A percentile compares a stretch with the other conserved stretches of the same genome.
Conservation (phyloP, 176 grass and related monocot species). For the Paspalum vaginatum region DNA sequence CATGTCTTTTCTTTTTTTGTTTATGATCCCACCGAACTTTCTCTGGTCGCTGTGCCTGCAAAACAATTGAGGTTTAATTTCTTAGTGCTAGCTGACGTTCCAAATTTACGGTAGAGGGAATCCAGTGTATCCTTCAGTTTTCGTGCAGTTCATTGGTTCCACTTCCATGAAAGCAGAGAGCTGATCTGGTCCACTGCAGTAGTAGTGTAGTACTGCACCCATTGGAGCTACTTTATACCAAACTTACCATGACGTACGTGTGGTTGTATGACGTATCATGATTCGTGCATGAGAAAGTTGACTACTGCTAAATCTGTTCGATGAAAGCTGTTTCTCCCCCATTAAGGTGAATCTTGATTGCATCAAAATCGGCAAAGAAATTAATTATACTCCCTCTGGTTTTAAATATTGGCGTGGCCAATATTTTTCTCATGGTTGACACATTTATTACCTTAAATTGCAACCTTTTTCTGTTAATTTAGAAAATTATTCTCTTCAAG, state of each 20-base stretch:
- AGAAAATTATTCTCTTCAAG: too few species aligned
- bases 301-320: neutral
- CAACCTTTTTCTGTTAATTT: too few species aligned
- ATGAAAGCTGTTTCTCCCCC: neutral
- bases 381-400: neutral
- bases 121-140: constrained; percentile 22
- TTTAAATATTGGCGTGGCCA: too few species aligned
- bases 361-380: neutral
- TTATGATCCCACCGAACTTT: constrained; percentile 26
- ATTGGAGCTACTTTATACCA: neutral
- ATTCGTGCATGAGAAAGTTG: neutral
- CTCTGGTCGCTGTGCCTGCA: neutral
- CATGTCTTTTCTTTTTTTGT: neutral
- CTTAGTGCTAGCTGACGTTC: neutral
- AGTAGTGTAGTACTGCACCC: neutral
- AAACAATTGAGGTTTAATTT: neutral
- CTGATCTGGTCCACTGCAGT: constrained; percentile 32
- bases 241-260: neutral
- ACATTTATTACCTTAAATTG: too few species aligned
- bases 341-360: neutral
- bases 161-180: constrained; percentile 32
- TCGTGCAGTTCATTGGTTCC: neutral
- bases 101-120: neutral
- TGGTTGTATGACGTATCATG: neutral
- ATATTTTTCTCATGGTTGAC: too few species aligned